phyloP scores from a whole-genome alignment of 495 filamentous ascomycete species.

The Echria macrotheca region DNA sequence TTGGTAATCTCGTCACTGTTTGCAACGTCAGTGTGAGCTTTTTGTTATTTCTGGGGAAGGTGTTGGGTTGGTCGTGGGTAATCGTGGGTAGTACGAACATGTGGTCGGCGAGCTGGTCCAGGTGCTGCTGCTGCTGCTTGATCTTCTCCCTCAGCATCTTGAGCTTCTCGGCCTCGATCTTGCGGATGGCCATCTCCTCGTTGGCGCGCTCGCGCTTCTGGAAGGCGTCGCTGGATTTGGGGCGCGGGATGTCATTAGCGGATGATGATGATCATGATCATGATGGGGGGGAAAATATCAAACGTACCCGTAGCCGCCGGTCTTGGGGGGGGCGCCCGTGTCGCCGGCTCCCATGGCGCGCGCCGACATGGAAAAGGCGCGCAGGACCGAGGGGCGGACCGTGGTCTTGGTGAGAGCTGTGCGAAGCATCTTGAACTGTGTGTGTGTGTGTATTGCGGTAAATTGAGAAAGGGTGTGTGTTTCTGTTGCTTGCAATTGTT shows the following conservation, averaged over 20 bases:
- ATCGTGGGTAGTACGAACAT: constrained; percentile 60
- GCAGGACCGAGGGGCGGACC: constrained; percentile 41
- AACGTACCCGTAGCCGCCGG: constrained; percentile 41
- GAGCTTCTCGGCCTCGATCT: constrained; percentile 83
- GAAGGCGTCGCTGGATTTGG: constrained; percentile 69
- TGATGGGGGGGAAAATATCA: neutral
- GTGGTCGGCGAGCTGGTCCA: constrained; percentile 76
- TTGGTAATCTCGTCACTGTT: constrained; percentile 62
- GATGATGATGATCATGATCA: neutral
- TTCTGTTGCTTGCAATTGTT: constrained; percentile 1
- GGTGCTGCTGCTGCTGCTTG: constrained; percentile 67
- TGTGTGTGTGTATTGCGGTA: neutral
- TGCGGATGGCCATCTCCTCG: constrained; percentile 75
- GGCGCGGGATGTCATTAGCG: neutral
- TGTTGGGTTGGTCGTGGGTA: too few relatives aligned
- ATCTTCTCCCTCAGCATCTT: constrained; percentile 72
- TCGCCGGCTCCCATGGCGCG: constrained; percentile 63
- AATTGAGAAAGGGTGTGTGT: neutral
- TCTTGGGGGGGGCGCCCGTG: constrained; percentile 55
- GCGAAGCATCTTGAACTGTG: constrained; percentile 54
- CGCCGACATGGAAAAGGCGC: constrained; percentile 57
- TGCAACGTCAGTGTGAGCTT: constrained; percentile 22
- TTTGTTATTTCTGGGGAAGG: too few relatives aligned
- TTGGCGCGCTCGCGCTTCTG: constrained; percentile 81
- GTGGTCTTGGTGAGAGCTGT: constrained; percentile 56